Base-by-base conservation (phyloP, 2,329 filamentous ascomycete genomes). In the Exophiala oligosperma region DNA sequence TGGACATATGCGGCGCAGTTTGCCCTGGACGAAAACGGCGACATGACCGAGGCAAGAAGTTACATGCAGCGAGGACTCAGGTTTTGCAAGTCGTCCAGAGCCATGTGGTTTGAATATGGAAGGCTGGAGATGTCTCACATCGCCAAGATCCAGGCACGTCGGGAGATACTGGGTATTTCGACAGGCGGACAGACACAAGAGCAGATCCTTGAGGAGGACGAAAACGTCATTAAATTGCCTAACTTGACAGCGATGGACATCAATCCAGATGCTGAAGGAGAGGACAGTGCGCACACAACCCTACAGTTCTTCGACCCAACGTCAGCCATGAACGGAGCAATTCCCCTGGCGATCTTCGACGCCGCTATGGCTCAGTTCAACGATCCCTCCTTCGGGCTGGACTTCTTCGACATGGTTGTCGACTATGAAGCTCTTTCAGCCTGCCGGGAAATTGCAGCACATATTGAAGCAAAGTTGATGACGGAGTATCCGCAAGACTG, bases 121-220 rank as follows among this genome's bases (percentile, higher is more conserved):
- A 88, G 90, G 70, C 82, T 93, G 69, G 94, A 99, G 79, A 91
- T 96, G 85, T 88, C 94, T 62, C 97, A 96, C 80, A 80, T 97
- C 56, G 85, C 84, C 52, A 92, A 90, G 76, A 85, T 97, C 69
- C 86, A 90, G 58, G 85, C 84, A 60, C 84, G 91, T 71, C 86
- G 87, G 73, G 81, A 81, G 66, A 84, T 90, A 54, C 71, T 90
- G 56, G 87, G 86, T 2, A 72, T 90, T 57, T 84, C 57, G 47
- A 87, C 63, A 65, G 76, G 70, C 48, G 69, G 69, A 48, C 74
- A 73, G 4, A 69, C 51, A 71, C 28, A 8, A 68, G 32, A 64
- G 61, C 6, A 61, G 38, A 56, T 74, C 62, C 77, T 79, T 23
- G 78, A 78, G 8, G 73, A 73, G 24, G 79, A 82, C 61, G 80